Conservation (phyloP, 345 rosid genomes). For the Populus pruinosa region DNA sequence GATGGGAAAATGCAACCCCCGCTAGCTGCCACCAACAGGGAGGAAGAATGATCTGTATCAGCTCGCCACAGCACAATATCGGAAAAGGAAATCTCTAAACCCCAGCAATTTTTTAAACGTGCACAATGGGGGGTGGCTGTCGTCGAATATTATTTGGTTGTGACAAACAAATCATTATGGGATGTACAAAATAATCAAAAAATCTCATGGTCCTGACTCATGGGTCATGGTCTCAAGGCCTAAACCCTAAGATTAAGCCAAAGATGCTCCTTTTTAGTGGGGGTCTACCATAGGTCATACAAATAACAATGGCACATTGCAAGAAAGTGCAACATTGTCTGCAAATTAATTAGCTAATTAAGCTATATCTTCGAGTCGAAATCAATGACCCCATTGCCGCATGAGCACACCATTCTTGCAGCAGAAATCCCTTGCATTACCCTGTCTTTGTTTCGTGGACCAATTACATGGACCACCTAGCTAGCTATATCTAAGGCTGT, state of each 20-base stretch:
- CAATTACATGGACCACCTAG: not conserved
- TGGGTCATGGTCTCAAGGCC: not conserved
- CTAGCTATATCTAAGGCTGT: not conserved
- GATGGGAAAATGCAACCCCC: not conserved
- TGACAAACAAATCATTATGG: not conserved
- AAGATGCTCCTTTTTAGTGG: not conserved
- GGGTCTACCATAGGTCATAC: not conserved
- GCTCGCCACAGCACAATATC: not conserved
- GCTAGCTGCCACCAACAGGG: not conserved
- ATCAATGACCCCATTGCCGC: not conserved
- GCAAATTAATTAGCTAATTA: not conserved
- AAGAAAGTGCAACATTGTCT: not conserved
- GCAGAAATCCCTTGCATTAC: not conserved
- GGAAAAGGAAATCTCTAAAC: no score
- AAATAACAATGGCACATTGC: not conserved
- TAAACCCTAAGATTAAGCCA: not conserved
- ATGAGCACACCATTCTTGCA: constrained; percentile 3
- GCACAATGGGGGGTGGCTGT: no score
- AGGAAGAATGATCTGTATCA: not conserved
- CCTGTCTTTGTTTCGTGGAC: not conserved
- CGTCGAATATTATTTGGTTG: not conserved
- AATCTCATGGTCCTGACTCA: not conserved
- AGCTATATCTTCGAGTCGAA: not conserved
- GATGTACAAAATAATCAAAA: not conserved
- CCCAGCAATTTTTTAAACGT: no score